A percentile compares a stretch with the other conserved stretches of the same genome.
These are phyloP conservation scores for Aspergillus ustus DNA, from an alignment of 2,329 filamentous ascomycete genomes.

Conservation along the genomic window DNA sequence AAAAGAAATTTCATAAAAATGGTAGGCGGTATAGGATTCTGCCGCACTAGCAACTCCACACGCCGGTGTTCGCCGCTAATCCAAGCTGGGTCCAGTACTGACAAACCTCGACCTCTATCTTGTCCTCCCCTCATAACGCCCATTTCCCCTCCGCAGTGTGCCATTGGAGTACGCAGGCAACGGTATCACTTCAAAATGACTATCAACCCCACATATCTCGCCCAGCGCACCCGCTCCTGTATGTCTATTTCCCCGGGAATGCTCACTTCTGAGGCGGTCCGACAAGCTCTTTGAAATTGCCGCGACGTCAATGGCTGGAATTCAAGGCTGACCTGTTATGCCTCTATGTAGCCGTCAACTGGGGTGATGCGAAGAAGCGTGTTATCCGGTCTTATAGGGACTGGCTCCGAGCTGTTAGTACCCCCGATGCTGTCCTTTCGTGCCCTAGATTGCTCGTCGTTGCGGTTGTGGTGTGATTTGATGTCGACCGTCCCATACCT, in stretches of 20 bases:
- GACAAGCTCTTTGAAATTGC: slow-evolving; percentile 29
- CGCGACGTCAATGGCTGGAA: slow-evolving; percentile 28
- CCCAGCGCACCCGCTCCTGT: slow-evolving; percentile 79
- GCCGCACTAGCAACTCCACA: not conserved
- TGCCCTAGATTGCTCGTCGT: not conserved
- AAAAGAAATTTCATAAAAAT: slow-evolving; percentile 12
- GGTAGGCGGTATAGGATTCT: slow-evolving; percentile 4
- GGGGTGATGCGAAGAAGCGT: slow-evolving; percentile 83
- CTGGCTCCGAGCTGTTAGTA: slow-evolving; percentile 93
- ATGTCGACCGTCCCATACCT: not conserved
- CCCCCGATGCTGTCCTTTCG: not conserved
- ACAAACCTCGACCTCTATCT: slow-evolving; percentile 27
- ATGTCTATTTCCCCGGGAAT: slow-evolving; percentile 42
- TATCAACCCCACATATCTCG: slow-evolving; percentile 92
- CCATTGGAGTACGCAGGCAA: slow-evolving; percentile 18
- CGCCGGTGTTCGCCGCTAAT: not conserved
- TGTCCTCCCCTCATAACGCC: slow-evolving; percentile 8
- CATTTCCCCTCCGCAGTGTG: slow-evolving; percentile 20
- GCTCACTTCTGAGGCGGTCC: slow-evolving; percentile 23
- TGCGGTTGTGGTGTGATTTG: slow-evolving; percentile 3
- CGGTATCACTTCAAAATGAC: slow-evolving; percentile 63
- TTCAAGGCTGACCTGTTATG: slow-evolving; percentile 30
- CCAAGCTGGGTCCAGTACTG: slow-evolving; percentile 12
- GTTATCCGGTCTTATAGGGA: slow-evolving; percentile 89
- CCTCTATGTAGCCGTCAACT: slow-evolving; percentile 73